These are phyloP conservation scores for Venturia pyrina DNA, from an alignment of 2,329 filamentous ascomycete species.

Conservation along the genomic window DNA sequence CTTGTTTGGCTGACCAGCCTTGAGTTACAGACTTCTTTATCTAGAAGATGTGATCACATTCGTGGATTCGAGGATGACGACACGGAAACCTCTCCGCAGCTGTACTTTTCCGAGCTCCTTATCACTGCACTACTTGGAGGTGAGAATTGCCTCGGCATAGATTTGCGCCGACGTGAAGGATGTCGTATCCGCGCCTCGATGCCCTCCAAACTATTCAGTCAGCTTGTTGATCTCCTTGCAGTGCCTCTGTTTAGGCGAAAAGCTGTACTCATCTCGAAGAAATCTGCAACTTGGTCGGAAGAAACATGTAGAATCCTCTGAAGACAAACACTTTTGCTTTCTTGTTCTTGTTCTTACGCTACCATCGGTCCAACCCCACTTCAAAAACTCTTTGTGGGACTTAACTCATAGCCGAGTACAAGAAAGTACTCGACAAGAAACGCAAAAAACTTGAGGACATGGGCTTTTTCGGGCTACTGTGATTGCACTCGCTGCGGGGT, in stretches of 20 bases:
- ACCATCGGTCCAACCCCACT: no score
- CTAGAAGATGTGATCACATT: not conserved
- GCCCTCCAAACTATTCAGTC: no score
- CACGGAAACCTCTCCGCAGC: not conserved
- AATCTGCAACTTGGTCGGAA: not conserved
- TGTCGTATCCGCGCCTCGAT: not conserved
- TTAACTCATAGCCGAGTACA: no score
- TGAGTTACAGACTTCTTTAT: not conserved
- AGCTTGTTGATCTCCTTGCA: not conserved
- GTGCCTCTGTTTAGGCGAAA: not conserved
- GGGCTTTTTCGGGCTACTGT: no score
- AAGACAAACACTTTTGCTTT: no score
- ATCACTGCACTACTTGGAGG: not conserved
- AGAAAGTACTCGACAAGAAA: no score
- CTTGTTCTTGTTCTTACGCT: no score
- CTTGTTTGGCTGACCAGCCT: not conserved
- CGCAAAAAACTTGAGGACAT: no score
- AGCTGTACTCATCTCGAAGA: not conserved
- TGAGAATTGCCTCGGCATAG: not conserved
- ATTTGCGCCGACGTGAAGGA: not conserved
- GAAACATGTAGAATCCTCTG: not conserved
- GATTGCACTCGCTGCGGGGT: no score
- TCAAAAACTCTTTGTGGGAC: no score
- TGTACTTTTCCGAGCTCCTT: not conserved
- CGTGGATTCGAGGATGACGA: not conserved